phyloP scores from a whole-genome alignment of 2,329 filamentous ascomycete species.

The Cordyceps javanica region DNA sequence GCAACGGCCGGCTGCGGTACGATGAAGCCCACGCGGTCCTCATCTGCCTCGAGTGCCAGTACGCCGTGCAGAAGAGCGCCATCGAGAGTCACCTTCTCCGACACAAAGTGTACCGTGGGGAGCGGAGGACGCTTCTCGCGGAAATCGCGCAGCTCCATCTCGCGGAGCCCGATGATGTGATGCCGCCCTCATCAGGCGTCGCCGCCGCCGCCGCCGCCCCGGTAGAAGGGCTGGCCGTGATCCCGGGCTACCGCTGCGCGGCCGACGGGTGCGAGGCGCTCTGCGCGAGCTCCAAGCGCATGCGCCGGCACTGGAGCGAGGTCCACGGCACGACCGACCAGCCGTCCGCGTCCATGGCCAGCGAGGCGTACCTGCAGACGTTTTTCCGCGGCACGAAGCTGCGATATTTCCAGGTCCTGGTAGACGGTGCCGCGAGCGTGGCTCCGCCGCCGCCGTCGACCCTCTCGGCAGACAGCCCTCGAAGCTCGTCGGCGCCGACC shows the following conservation, averaged over 20 bases:
- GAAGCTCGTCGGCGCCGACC: neutral
- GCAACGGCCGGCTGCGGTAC: neutral
- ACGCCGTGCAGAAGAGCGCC: conserved; percentile 32
- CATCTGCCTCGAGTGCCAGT: conserved; percentile 30
- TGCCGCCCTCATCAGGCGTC: too few species aligned
- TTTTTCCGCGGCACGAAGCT: conserved; percentile 32
- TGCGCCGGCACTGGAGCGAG: conserved; percentile 27
- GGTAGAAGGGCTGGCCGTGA: conserved; percentile 22
- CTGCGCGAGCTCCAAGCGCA: conserved; percentile 28
- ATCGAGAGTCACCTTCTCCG: conserved; percentile 29
- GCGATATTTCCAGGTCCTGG: conserved; percentile 29
- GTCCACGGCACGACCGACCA: conserved; percentile 17
- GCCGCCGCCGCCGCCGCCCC: conserved; percentile 19
- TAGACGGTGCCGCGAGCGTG: neutral
- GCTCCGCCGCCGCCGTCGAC: neutral
- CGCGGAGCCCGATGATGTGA: conserved; percentile 26
- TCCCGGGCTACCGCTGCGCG: conserved; percentile 25
- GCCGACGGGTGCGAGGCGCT: conserved; percentile 23
- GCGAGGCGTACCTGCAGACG: conserved; percentile 26
- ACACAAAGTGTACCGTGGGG: conserved; percentile 30
- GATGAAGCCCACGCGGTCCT: conserved; percentile 18
- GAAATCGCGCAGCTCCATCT: conserved; percentile 22
- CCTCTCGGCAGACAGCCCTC: neutral
- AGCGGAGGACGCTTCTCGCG: conserved; percentile 22
- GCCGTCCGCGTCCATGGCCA: conserved; percentile 12